Evolutionary conservation across 1,284 basidiomycete genomes (phyloP), one percentile per base, ranked within the genome.

Genomic region (Xerocomus nothofagi): DNA sequence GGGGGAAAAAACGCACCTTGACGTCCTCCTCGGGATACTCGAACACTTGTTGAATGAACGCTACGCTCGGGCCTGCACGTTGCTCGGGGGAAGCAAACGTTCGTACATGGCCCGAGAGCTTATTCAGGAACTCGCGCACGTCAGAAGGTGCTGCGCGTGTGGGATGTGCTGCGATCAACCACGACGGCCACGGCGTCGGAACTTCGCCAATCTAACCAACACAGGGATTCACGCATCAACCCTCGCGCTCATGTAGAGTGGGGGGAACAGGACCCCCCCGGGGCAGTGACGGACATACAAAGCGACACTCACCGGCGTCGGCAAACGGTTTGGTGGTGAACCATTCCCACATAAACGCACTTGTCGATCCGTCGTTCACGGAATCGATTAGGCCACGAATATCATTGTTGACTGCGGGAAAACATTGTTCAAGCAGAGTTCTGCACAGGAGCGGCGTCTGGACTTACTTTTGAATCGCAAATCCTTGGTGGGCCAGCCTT

Each of bases 301-400:
- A 93, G 38, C 87, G 82, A 40, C 87, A 90, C 68, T 93, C 84
- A 26, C 90, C 91, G 14, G 78, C 77, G 67, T 96, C 91, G 8
- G 80, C 81, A 61, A 82, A 97, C 1, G 96, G 95, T 68, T 98
- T 98, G 15, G 95, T 98, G 2, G 96, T 98, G 71, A 97, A 98
- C 90, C 91, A 94, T 69, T 96, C 93, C 93, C 94, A 97, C 82
- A 93, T 88, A 70, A 91, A 92, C 12, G 86, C 88, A 61, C 86
- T 87, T 15, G 86, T 89, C 20, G 82, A 76, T 0, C 85, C 90
- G 44, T 88, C 83, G 64, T 98, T 98, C 26, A 98, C 93, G 2
- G 93, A 94, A 59, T 87, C 74, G 47, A 97, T 82, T 17, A 99
- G 74, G n/a, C 91, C 89, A 44, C 81, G 86, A 60, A 97, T 93